These are phyloP conservation scores for Tilletia setariae DNA, from an alignment of 1,284 basidiomycete species.

Conservation along the genomic window DNA sequence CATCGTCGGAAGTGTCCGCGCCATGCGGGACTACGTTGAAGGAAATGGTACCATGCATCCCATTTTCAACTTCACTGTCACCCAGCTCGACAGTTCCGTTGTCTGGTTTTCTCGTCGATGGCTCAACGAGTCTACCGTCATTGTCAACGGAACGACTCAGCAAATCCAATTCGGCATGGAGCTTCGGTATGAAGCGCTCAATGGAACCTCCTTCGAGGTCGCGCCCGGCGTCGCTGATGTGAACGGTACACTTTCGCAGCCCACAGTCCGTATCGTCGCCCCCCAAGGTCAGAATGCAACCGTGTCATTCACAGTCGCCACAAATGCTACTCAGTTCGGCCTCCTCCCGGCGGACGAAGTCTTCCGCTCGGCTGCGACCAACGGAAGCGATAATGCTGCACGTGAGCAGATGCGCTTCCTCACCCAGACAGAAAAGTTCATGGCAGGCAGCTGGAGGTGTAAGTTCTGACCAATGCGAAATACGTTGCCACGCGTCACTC, in stretches of 20 bases:
- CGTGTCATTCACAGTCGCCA: constrained; percentile 54
- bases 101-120: constrained; percentile 57
- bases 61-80: constrained; percentile 59
- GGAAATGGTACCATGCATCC: constrained; percentile 46
- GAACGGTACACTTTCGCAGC: constrained; percentile 52
- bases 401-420: constrained; percentile 55
- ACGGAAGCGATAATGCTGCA: constrained; percentile 33
- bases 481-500: too few relatives aligned
- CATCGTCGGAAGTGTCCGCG: constrained; percentile 57
- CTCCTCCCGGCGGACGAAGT: constrained; percentile 54
- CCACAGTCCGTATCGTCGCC: constrained; percentile 53
- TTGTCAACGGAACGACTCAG: constrained; percentile 19
- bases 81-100: constrained; percentile 47
- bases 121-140: constrained; percentile 46
- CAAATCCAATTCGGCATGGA: background rate
- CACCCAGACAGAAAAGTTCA: constrained; percentile 55
- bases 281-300: constrained; percentile 39
- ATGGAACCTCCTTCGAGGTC: constrained; percentile 55
- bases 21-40: constrained; percentile 57
- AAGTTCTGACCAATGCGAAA: too few relatives aligned
- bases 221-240: constrained; percentile 43
- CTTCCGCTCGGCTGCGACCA: constrained; percentile 51
- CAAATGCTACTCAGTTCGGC: constrained; percentile 57
- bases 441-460: constrained; percentile 59
- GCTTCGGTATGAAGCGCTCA: constrained; percentile 22